phyloP scores from a whole-genome alignment of 352 stramenopile species.

The Globisporangium parvum region DNA sequence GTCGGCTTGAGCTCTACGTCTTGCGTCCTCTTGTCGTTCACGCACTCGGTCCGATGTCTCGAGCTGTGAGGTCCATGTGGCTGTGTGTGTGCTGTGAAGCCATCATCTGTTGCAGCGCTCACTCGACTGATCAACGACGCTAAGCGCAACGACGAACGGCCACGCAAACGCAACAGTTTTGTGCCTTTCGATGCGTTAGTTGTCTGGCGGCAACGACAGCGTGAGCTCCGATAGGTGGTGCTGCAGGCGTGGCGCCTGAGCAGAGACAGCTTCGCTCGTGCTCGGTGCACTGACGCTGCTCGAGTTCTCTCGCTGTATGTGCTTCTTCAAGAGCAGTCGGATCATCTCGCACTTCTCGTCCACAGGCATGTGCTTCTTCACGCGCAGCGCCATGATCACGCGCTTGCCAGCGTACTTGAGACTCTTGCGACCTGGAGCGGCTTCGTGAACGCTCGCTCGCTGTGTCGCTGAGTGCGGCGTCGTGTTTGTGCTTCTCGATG shows the following conservation, averaged over 20 bases:
- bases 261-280: neutral
- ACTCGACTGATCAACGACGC: too few relatives aligned
- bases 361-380: constrained; percentile 36
- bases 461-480: neutral
- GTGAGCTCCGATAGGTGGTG: constrained; percentile 16
- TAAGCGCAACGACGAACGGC: too few relatives aligned
- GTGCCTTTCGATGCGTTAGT: neutral
- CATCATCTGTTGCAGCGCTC: too few relatives aligned
- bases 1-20: constrained; percentile 36
- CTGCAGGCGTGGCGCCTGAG: neutral
- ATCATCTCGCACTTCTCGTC: constrained; percentile 60
- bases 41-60: too few relatives aligned
- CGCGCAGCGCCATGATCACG: constrained; percentile 61
- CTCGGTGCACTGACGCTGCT: too few relatives aligned
- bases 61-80: too few relatives aligned
- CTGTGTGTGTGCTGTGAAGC: too few relatives aligned
- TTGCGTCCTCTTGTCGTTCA: too few relatives aligned
- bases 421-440: constrained; percentile 17
- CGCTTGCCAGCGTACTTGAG: constrained; percentile 55
- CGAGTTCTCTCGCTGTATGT: constrained; percentile 14
- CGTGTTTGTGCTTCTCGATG: neutral
- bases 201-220: constrained; percentile 12
- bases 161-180: too few relatives aligned
- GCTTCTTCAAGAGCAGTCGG: constrained; percentile 34
- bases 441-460: neutral